phyloP scores from a whole-genome alignment of 192 early-diverging fungal genomes.

The Gryganskiella cystojenkinii region DNA sequence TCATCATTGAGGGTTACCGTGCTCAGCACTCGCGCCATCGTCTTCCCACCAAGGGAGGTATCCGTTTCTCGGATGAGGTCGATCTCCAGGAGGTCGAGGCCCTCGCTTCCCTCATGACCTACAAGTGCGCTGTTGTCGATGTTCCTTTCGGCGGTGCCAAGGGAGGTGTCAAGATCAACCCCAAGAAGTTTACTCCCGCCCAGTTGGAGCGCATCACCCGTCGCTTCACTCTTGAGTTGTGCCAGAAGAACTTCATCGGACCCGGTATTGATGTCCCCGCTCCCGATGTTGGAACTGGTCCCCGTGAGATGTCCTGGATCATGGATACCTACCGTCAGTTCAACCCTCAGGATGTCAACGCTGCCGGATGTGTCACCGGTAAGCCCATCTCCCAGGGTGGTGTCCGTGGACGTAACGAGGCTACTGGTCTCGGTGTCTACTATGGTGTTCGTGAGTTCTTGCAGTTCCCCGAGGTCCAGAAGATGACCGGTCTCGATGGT shows the following conservation, averaged over 20 bases:
- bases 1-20: conserved; percentile 82
- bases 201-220: conserved; percentile 86
- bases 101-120: conserved; percentile 86
- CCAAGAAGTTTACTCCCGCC: conserved; percentile 76
- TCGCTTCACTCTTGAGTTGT: conserved; percentile 83
- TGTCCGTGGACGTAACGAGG: conserved; percentile 84
- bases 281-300: conserved; percentile 83
- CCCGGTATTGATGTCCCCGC: conserved; percentile 87
- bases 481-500: conserved; percentile 70
- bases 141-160: conserved; percentile 86
- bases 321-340: conserved; percentile 89
- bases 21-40: conserved; percentile 88
- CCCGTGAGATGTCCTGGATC: conserved; percentile 90
- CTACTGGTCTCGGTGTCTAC: conserved; percentile 85
- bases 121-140: conserved; percentile 88
- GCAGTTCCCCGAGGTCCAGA: conserved; percentile 81
- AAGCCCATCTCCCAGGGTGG: conserved; percentile 84
- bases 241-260: conserved; percentile 89
- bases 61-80: conserved; percentile 81
- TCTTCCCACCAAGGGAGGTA: conserved; percentile 85
- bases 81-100: conserved; percentile 87
- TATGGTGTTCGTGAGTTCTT: conserved; percentile 86
- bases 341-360: conserved; percentile 81
- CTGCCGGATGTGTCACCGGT: conserved; percentile 86
- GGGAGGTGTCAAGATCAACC: conserved; percentile 86